Base-by-base conservation (phyloP, 208 protist species). In the Trypanosoma grayi region DNA sequence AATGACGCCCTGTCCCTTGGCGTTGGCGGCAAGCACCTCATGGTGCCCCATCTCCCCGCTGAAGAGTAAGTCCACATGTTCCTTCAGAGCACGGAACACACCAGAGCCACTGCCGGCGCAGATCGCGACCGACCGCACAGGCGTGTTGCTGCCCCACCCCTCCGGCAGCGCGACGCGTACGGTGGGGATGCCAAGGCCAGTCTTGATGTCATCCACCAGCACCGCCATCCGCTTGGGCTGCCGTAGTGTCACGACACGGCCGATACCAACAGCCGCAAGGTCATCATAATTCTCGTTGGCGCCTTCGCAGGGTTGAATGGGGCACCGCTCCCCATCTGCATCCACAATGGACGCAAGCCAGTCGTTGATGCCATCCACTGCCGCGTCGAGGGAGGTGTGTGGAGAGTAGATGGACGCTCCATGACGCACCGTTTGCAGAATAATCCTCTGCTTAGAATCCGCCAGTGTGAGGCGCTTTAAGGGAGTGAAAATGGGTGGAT, bases 31-130 rank as follows among this genome's bases (percentile, higher is more conserved):
- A 18, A 97, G 84, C 18, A 97, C 92, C 2, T 98, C 94, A 62
- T 98, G 94, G 58, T 98, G 94, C 2, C 85, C 79, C 87, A 98
- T 94, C 72, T 98, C 92, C 4, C 94, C 94, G 5, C 78, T 90
- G 20, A 96, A 40, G 31, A 94, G 77, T 6, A 92, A 75, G 60
- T 96, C 85, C 31, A 84, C 83, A 20, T 46, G 54, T 11, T 70
- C 51, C 10, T 60, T 53, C 39, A 90, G 68, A 43, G 53, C 27
- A 24, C 73, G 64, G 55, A 97, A 90, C 14, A 97, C 84, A 25
- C 72, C 61, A 30, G 60, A 53, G 36, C 94, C 94, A 51, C 87
- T 95, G 40, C 94, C 94, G 5, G 89, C 86, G 66, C 92, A 97
- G 20, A 98, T 66, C 10, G 87, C 92, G 0, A 97, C 81, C 0